Base-by-base conservation (phyloP, 108 stramenopile genomes). In the Mayamaea pseudoterrestris region DNA sequence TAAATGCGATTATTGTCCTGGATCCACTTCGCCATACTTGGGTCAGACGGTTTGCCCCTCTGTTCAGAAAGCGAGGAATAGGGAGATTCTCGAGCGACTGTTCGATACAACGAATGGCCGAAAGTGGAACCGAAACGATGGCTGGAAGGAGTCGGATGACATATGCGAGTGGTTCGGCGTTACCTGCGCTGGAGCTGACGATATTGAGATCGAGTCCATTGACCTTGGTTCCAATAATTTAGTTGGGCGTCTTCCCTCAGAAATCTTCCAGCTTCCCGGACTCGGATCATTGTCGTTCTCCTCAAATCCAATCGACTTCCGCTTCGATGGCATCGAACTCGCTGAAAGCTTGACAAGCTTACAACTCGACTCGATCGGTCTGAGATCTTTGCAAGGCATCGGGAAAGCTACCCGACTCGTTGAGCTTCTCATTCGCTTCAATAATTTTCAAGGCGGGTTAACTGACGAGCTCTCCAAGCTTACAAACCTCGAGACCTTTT, bases 221-320 rank as follows among this genome's bases (percentile, higher is more conserved):
- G 44, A 54, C 21, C 65, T 91, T 1, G 84, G 82, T 12, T 57
- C 71, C 27, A 91, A 91, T 39, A 73, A 81, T 50, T 57, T 91
- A 17, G 60, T 67, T 2, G 82, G 82, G 43, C 73, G 71, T 16
- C 65, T 78, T 9, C 90, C 90, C 2, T 50, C 58, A 40, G 73
- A 85, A 51, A 66, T 91, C n/a, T 91, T 74, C 56, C 46, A 62
- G 26, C 56, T 91, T 23, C 50, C 58, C 9, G 75, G 78, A 17
- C 53, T 91, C 21, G 67, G 73, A 47, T 60, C 50, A 11, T 55
- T 91, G 12, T 84, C 80, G 84, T 28, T 91, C 6, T 81, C 84
- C 45, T 83, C 90, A 8, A 91, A 91, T 53, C 78, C 76, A 4
- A 71, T 87, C 35, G 40, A 50, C 12, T 70, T 87, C 20, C 63